These are phyloP conservation scores for Aspergillus pseudoviridinutans DNA, from an alignment of 2,329 filamentous ascomycete species.

Conservation along the genomic window DNA sequence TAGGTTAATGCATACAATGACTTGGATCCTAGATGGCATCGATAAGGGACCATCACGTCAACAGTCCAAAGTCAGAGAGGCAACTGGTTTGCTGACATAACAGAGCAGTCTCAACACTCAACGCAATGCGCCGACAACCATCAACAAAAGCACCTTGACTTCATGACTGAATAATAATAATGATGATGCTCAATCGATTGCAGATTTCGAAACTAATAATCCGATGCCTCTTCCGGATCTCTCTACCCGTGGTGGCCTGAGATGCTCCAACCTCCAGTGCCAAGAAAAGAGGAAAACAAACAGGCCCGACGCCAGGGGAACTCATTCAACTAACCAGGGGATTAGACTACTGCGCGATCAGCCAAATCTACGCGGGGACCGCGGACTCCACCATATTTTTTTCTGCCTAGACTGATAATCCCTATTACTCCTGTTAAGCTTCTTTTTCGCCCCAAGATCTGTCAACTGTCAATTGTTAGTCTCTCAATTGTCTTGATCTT, in stretches of 20 bases:
- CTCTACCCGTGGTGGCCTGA: background rate
- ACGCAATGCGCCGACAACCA: background rate
- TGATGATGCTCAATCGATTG: background rate
- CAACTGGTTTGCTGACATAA: background rate
- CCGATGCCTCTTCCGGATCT: background rate
- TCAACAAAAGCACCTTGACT: background rate
- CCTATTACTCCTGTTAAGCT: background rate
- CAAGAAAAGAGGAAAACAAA: background rate
- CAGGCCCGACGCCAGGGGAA: background rate
- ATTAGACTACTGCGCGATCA: background rate
- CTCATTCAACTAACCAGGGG: background rate
- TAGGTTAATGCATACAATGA: background rate
- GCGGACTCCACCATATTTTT: background rate
- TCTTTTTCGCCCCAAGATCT: background rate
- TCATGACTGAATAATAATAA: background rate
- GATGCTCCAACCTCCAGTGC: background rate
- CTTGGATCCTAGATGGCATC: background rate
- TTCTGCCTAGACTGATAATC: background rate
- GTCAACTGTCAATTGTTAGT: background rate
- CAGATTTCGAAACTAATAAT: background rate
- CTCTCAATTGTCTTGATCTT: constrained; percentile 4
- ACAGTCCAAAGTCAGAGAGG: background rate
- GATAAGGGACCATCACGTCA: background rate
- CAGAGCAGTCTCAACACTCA: background rate
- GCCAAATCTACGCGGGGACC: background rate